Conservation (phyloP, 805 yeast genomes). For the Candida lessepsii region DNA sequence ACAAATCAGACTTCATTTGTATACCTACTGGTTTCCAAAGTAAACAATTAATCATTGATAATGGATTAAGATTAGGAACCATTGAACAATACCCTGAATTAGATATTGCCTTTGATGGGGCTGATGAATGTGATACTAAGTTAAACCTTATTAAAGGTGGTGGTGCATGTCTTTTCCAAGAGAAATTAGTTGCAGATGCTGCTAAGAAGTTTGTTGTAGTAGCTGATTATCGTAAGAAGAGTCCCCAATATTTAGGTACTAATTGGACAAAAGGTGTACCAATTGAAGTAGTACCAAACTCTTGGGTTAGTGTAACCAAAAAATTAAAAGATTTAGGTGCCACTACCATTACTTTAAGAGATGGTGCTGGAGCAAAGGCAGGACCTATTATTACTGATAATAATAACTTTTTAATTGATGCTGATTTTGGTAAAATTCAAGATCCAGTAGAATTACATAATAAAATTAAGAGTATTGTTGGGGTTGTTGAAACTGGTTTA, state of each 20-base stretch:
- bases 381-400: slow-evolving; percentile 97
- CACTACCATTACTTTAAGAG: slow-evolving; percentile 61
- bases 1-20: slow-evolving; percentile 62
- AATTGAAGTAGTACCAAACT: slow-evolving; percentile 88
- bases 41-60: slow-evolving; percentile 76
- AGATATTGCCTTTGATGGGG: slow-evolving; percentile 97
- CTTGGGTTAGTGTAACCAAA: slow-evolving; percentile 71
- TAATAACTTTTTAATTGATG: slow-evolving; percentile 89
- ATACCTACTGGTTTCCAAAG: slow-evolving; percentile 98
- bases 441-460: slow-evolving; percentile 53
- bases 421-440: slow-evolving; percentile 79
- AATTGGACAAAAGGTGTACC: slow-evolving; percentile 92
- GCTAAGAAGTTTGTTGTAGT: slow-evolving; percentile 78
- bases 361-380: slow-evolving; percentile 89
- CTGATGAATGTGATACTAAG: slow-evolving; percentile 84
- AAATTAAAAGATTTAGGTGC: slow-evolving; percentile 70
- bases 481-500: slow-evolving; percentile 95
- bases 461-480: slow-evolving; percentile 72
- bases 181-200: slow-evolving; percentile 84
- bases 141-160: slow-evolving; percentile 96
- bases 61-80: slow-evolving; percentile 74
- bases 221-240: slow-evolving; percentile 87
- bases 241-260: slow-evolving; percentile 64
- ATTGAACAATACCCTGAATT: slow-evolving; percentile 80
- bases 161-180: slow-evolving; percentile 97